Evolutionary conservation across 2,329 filamentous ascomycete genomes (phyloP).

Genomic region (Aureobasidium musti): DNA sequence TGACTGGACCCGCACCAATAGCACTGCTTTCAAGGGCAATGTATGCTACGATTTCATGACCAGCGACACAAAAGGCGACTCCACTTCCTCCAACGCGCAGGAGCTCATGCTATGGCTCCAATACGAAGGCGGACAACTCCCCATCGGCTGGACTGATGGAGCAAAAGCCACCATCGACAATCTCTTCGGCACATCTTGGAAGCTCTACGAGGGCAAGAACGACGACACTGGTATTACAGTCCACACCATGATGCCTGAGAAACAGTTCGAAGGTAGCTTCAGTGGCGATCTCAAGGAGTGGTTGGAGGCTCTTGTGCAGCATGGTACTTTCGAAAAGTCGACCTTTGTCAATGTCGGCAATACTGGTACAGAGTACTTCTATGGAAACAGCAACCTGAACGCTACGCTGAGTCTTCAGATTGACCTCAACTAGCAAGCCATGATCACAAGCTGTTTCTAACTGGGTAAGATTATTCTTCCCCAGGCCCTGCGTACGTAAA

Average conservation of each 20-base stretch:
- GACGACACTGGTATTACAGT: slow-evolving; percentile 49
- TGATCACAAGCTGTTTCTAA: too few species aligned
- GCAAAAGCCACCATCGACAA: slow-evolving; percentile 43
- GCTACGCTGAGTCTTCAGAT: slow-evolving; percentile 26
- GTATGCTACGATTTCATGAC: slow-evolving; percentile 52
- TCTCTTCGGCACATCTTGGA: slow-evolving; percentile 47
- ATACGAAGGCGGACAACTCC: slow-evolving; percentile 50
- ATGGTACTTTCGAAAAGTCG: slow-evolving; percentile 43
- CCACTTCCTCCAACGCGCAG: slow-evolving; percentile 44
- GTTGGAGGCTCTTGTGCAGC: slow-evolving; percentile 44
- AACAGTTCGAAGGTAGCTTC: slow-evolving; percentile 46
- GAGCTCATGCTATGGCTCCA: slow-evolving; percentile 52
- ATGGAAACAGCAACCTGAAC: slow-evolving; percentile 24
- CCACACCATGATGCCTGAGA: slow-evolving; percentile 44
- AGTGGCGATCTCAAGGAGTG: slow-evolving; percentile 48
- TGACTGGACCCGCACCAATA: slow-evolving; percentile 46
- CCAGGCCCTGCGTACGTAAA: neutral
- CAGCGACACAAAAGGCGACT: slow-evolving; percentile 48
- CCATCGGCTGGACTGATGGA: slow-evolving; percentile 46
- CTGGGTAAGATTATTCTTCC: neutral
- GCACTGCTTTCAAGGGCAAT: slow-evolving; percentile 49
- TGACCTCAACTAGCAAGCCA: neutral
- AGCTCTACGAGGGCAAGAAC: slow-evolving; percentile 49
- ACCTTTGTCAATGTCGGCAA: slow-evolving; percentile 51
- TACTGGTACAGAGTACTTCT: slow-evolving; percentile 38